Evolutionary conservation across 176 grass and related monocot species (phyloP).

Genomic region (Aechmea fasciata): DNA sequence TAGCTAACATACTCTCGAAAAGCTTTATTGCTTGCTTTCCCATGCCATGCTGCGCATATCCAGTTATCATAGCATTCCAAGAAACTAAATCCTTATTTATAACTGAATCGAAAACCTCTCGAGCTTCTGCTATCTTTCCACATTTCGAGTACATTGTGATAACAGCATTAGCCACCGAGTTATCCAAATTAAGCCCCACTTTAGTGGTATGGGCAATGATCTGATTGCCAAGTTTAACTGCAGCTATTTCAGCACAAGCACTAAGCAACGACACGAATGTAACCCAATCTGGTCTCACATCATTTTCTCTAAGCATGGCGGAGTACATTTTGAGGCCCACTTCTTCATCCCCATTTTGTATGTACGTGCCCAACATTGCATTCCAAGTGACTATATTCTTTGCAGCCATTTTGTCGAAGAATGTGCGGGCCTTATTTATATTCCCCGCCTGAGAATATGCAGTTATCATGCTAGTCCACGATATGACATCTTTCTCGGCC

Average conservation of each 20-base stretch:
- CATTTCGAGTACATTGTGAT: constrained; percentile 96
- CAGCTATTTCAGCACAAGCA: constrained; percentile 69
- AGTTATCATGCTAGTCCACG: constrained; percentile 97
- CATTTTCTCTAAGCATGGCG: constrained; percentile 47
- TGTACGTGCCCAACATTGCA: constrained; percentile 66
- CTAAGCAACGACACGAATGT: constrained; percentile 75
- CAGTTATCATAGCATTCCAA: constrained; percentile 97
- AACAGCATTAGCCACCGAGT: constrained; percentile 49
- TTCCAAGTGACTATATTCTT: constrained; percentile 96
- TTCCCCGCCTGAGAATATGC: constrained; percentile 74
- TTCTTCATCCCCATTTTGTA: constrained; percentile 77
- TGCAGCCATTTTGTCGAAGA: constrained; percentile 60
- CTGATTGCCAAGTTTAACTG: constrained; percentile 73
- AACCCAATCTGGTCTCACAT: constrained; percentile 76
- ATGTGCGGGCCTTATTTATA: constrained; percentile 39
- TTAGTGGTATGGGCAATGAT: constrained; percentile 56
- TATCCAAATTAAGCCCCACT: constrained; percentile 54
- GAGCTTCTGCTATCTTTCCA: constrained; percentile 73
- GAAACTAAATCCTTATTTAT: constrained; percentile 72
- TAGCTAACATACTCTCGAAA: constrained; percentile 58
- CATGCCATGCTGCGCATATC: constrained; percentile 87
- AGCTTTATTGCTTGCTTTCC: constrained; percentile 67
- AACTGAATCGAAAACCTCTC: constrained; percentile 53
- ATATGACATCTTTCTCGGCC: constrained; percentile 62
- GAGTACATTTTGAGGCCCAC: constrained; percentile 79